Base-by-base conservation (phyloP, 805 yeast genomes). In the Metschnikowia lachancei region DNA sequence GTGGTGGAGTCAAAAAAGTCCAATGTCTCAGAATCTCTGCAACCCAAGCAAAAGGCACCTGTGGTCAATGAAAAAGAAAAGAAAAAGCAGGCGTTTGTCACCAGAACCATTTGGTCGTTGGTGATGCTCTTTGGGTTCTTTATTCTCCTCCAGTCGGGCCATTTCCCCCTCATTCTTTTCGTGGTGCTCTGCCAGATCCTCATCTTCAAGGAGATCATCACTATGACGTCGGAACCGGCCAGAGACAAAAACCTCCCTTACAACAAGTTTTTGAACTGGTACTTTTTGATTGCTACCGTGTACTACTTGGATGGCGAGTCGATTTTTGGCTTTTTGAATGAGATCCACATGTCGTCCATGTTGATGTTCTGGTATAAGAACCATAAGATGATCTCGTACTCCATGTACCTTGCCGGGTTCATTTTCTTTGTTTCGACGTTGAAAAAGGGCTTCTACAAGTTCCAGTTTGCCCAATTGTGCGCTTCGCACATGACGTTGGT, bases 381-480 rank as follows among this genome's bases (percentile, higher is more conserved):
- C 66, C 98, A 94, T 66, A 82, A 82, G 59, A 85, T 94, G 58
- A 75, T 92, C 47, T 79, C 90, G 50, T 94, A 94, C 65, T 80
- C 89, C 56, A 67, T 91, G 45, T 94, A 89, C 67, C 82, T 91
- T 44, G 71, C 84, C 45, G 98, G 98, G 1, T 85, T 94, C 66
- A 86, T 94, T 42, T 80, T 89, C 54, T 94, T 94, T 63, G 97
- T 94, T 48, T 80, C 86, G 56, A 85, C 95, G 39, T 75, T 94
- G 61, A 85, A 90, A 59, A 91, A 87, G 64, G 97, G 96, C 17
- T 86, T 82, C 66, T 82, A 89, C 63, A 85, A 82, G 65, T 90
- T 88, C 71, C 99, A 94, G 70, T 92, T 92, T 72, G 89, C 92
- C 17, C 97, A 94, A 61, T 78, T 94, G 55, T 88, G 96, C 66